Conservation (phyloP, 208 protist genomes). For the Trypanosomatidae sp. region DNA sequence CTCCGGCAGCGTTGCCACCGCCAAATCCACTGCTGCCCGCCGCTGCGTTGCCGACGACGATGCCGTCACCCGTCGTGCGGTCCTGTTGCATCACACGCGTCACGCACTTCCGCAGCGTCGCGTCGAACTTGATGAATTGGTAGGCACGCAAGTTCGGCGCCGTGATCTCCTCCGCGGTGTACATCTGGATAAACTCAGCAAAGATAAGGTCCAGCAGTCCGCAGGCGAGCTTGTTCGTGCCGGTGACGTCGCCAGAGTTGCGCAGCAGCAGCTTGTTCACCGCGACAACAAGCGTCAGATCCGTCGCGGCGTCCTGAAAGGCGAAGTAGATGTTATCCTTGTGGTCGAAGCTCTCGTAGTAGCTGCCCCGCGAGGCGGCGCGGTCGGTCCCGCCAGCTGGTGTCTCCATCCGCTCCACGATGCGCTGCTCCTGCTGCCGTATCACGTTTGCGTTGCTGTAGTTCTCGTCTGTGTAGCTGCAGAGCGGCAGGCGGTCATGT, state of each 20-base stretch:
- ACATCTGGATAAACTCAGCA: conserved; percentile 69
- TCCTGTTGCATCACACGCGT: conserved; percentile 68
- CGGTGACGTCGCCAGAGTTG: conserved; percentile 68
- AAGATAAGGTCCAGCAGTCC: conserved; percentile 79
- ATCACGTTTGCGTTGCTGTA: conserved; percentile 76
- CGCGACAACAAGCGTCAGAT: conserved; percentile 84
- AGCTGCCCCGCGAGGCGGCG: conserved; percentile 51
- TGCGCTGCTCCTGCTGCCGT: conserved; percentile 81
- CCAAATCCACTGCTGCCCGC: conserved; percentile 6
- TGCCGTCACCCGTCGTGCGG: conserved; percentile 43
- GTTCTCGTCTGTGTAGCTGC: conserved; percentile 85
- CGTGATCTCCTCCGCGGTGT: conserved; percentile 52
- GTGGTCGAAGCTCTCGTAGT: conserved; percentile 92
- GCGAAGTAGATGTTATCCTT: conserved; percentile 90
- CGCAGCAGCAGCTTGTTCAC: conserved; percentile 89
- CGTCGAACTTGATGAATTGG: conserved; percentile 92
- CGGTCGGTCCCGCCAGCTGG: conserved; percentile 53
- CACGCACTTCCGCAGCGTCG: conserved; percentile 76
- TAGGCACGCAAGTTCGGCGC: conserved; percentile 63
- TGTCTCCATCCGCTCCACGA: conserved; percentile 82
- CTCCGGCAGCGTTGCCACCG: conserved; percentile 7
- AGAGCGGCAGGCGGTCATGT: conserved; percentile 82
- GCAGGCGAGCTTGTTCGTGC: conserved; percentile 81
- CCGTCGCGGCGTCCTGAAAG: conserved; percentile 83
- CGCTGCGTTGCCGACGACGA: conserved; percentile 29